A percentile compares a stretch with the other conserved stretches of the same genome.
Evolutionary conservation across 208 protist species (phyloP).

Genomic region (Crithidia brevicula): DNA sequence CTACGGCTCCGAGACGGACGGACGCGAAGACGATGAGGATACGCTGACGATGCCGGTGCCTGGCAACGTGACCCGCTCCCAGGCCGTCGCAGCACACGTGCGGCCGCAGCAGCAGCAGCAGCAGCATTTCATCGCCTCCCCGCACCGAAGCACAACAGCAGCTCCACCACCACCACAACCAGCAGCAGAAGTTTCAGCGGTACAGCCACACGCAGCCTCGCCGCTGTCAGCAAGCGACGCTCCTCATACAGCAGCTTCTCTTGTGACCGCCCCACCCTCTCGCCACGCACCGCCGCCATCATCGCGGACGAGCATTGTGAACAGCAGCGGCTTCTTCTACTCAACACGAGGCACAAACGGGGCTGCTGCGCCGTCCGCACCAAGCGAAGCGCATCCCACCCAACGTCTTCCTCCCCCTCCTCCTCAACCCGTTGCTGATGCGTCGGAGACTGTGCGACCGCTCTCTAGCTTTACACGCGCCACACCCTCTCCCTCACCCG

Average conservation of each 20-base stretch:
- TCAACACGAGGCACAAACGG: neutral
- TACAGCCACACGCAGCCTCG: neutral
- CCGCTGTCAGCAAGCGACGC: no score
- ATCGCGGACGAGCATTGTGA: constrained; percentile 3
- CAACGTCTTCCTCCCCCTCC: no score
- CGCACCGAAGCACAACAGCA: neutral
- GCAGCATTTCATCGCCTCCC: neutral
- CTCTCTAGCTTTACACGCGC: neutral
- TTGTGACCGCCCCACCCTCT: no score
- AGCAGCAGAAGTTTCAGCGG: neutral
- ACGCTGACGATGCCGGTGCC: constrained; percentile 21
- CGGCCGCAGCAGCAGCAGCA: neutral
- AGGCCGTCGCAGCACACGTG: neutral
- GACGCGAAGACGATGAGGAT: constrained; percentile 8
- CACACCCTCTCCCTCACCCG: constrained; percentile 1
- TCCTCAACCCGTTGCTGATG: no score
- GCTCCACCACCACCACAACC: neutral
- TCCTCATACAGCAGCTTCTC: neutral
- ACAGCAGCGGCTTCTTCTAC: constrained; percentile 29
- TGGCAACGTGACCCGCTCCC: neutral
- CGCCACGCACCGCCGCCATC: neutral
- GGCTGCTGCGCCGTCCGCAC: neutral
- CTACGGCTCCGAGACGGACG: constrained; percentile 26
- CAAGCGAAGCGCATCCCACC: neutral
- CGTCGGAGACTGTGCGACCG: neutral